These are phyloP conservation scores for Teunomyces cretensis DNA, from an alignment of 805 yeast genomes.

Conservation along the genomic window DNA sequence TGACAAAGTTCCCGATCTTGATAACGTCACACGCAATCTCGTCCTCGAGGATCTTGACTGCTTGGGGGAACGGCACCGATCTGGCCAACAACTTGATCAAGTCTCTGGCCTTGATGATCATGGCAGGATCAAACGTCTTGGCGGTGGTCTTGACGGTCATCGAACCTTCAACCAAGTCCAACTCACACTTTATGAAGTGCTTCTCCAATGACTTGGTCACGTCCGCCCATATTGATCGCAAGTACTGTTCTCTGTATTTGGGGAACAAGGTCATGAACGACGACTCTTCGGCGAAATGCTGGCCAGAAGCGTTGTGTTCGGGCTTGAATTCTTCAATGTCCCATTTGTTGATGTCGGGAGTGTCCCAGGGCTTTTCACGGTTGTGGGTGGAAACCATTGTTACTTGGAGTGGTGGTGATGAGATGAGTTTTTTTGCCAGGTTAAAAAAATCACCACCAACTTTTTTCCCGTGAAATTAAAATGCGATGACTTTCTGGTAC, in stretches of 20 bases:
- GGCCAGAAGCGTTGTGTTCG: conserved; percentile 84
- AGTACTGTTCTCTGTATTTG: conserved; percentile 88
- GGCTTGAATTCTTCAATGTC: conserved; percentile 80
- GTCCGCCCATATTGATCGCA: conserved; percentile 90
- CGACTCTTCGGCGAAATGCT: conserved; percentile 92
- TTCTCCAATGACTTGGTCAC: conserved; percentile 77
- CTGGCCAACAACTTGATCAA: conserved; percentile 89
- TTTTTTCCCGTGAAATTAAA: neutral
- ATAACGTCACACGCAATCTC: conserved; percentile 95
- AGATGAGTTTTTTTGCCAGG: conserved; percentile 2
- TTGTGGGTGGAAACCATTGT: conserved; percentile 89
- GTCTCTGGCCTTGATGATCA: conserved; percentile 91
- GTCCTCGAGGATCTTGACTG: conserved; percentile 85
- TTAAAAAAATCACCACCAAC: neutral
- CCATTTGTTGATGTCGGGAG: conserved; percentile 95
- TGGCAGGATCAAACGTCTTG: conserved; percentile 93
- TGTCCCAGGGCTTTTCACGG: conserved; percentile 97
- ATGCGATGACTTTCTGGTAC: neutral
- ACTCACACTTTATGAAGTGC: conserved; percentile 75
- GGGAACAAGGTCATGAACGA: conserved; percentile 95
- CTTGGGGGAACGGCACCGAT: conserved; percentile 96
- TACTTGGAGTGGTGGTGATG: conserved; percentile 3
- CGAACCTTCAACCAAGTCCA: conserved; percentile 92
- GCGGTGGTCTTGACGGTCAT: conserved; percentile 96
- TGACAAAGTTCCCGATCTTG: conserved; percentile 85